These are phyloP conservation scores for Hyaloscypha hepaticicola DNA, from an alignment of 495 filamentous ascomycete genomes.

Conservation along the genomic window DNA sequence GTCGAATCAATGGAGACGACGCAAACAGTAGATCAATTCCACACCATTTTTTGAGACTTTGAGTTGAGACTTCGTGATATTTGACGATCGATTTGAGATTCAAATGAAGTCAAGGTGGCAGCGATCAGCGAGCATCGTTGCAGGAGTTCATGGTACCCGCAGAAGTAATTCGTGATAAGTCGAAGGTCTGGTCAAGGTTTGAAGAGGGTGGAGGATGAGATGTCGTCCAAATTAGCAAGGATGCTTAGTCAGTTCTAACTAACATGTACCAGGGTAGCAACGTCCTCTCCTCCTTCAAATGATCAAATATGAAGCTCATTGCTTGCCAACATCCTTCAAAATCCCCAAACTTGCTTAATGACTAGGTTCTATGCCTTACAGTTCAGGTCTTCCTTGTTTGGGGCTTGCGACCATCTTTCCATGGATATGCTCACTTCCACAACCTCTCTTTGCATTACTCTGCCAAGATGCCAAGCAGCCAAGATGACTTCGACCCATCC, in stretches of 20 bases:
- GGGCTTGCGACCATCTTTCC: no score
- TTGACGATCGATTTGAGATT: neutral
- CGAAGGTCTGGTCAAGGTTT: neutral
- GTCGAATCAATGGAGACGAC: neutral
- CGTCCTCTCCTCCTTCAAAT: neutral
- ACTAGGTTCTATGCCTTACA: no score
- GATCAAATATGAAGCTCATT: neutral
- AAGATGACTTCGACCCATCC: no score
- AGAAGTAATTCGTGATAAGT: neutral
- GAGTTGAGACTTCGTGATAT: neutral
- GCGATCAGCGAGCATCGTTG: no score
- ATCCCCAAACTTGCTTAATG: neutral
- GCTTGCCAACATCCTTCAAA: neutral
- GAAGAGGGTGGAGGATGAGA: neutral
- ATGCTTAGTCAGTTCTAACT: neutral
- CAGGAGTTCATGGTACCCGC: neutral
- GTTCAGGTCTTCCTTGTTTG: no score
- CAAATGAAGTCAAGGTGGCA: no score
- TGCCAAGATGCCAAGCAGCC: no score
- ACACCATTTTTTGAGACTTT: neutral
- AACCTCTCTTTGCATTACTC: no score
- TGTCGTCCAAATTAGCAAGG: neutral
- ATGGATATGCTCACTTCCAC: no score
- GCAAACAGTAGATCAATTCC: neutral
- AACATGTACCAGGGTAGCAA: neutral